Evolutionary conservation across 441 rosid species (phyloP).

Genomic region (Gossypium aridum): DNA sequence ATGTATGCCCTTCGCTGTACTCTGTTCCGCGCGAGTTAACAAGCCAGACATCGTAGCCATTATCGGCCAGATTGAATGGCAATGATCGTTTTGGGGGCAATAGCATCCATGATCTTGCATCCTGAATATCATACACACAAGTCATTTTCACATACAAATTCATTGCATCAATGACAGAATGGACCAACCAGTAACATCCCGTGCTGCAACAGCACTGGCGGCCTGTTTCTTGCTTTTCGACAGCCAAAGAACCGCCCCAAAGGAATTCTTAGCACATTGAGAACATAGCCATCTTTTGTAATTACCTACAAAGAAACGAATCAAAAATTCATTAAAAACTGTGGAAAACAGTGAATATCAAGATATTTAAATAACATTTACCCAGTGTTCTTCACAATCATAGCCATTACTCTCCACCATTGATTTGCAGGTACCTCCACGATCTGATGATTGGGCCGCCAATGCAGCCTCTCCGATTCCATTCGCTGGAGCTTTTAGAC

Average conservation of each 20-base stretch:
- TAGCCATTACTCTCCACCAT: conserved; percentile 33
- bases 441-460: not conserved
- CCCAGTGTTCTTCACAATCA: conserved; percentile 42
- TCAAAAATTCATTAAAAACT: not conserved
- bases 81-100: conserved; percentile 31
- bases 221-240: conserved; percentile 12
- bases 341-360: not conserved
- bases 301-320: conserved; percentile 30
- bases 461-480: not conserved
- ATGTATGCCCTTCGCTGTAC: conserved; percentile 31
- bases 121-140: conserved; percentile 22
- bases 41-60: conserved; percentile 45
- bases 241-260: conserved; percentile 17
- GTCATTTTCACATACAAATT: not conserved
- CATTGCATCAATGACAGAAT: not conserved
- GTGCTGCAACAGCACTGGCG: conserved; percentile 43
- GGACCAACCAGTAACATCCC: conserved; percentile 33
- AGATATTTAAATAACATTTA: not conserved
- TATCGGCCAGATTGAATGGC: conserved; percentile 35
- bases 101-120: conserved; percentile 35
- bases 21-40: conserved; percentile 41
- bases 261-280: conserved; percentile 46
- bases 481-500: conserved; percentile 5
- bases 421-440: conserved; percentile 33
- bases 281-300: conserved; percentile 47